Base-by-base conservation (phyloP, 108 stramenopile genomes). In the Cafeteria roenbergensis region DNA sequence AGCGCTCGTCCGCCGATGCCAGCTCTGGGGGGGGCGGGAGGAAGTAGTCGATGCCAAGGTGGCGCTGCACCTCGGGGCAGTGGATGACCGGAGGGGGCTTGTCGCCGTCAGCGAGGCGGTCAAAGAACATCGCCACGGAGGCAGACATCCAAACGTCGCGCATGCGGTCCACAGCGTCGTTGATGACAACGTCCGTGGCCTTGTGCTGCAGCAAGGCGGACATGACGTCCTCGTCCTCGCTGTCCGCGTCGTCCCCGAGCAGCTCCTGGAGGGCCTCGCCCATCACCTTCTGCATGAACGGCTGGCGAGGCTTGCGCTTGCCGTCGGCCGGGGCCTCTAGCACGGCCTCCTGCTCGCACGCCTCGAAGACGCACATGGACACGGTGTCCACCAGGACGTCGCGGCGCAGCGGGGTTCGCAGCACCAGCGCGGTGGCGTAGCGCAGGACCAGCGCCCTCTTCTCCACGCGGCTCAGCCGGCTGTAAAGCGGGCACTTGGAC, bases 281-380 rank as follows among this genome's bases (percentile, higher is more conserved):
- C 59, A 61, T 61, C 17, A 61, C 59, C 59, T 32, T 28, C n/a
- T 61, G 59, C 59, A 61, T 61, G 37, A 61, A 61, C 17, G 59
- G 59, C 21, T 9, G 2, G 21, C 22, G 8, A 21, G 17, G 9
- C 24, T 32, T 28, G 8, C n/a, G 9, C 12, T 17, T 57, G 12
- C 33, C 33, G 32, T 31, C 57, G 29, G 29, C 4, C 8, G 56
- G 56, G 20, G 59, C 34, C 59, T 61, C 59, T 2, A 61, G 37
- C 17, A 61, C 24, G 2, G 59, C 59, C 59, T 61, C 59, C n/a
- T 61, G 59, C 59, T 61, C 59, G n/a, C 59, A 61, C 2, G 59
- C 59, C 37, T 61, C 59, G 37, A 37, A 61, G 29, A 61, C 37
- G n/a, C 59, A 35, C 34, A 38, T n/a, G 59, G 24, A n/a, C 9